Evolutionary conservation across 106 monocot genomes (phyloP).

Genomic region (Triglochin maritima): DNA sequence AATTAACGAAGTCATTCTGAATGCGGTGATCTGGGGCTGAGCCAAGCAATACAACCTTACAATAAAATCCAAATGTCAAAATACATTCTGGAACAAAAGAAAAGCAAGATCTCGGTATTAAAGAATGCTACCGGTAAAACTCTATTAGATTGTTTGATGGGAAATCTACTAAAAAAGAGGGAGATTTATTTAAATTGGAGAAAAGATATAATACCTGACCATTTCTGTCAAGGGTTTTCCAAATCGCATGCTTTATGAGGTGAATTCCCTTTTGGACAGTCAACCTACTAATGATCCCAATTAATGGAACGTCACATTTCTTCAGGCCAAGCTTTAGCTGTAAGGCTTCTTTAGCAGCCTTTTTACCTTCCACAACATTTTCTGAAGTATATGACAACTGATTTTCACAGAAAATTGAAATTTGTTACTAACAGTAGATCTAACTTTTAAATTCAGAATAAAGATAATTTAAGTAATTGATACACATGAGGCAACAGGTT

Average conservation of each 20-base stretch:
- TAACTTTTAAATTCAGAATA: background rate
- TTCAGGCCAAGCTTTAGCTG: slow-evolving; percentile 77
- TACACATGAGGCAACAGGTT: background rate
- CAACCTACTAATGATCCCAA: slow-evolving; percentile 88
- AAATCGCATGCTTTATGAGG: slow-evolving; percentile 94
- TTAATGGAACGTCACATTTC: slow-evolving; percentile 54
- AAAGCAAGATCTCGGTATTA: background rate
- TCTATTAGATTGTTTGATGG: no score
- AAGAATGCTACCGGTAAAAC: no score
- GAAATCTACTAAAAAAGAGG: background rate
- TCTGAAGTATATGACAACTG: slow-evolving; percentile 88
- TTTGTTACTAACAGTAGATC: background rate
- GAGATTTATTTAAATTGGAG: background rate
- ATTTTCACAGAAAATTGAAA: slow-evolving; percentile 5
- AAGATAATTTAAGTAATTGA: background rate
- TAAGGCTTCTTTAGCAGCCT: slow-evolving; percentile 70
- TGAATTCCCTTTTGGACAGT: slow-evolving; percentile 97
- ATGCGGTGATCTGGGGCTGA: slow-evolving; percentile 91
- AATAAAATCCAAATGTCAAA: background rate
- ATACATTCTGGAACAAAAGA: background rate
- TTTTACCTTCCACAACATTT: slow-evolving; percentile 85
- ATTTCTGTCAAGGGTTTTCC: slow-evolving; percentile 49
- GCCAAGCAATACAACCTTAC: slow-evolving; percentile 86
- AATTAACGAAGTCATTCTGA: slow-evolving; percentile 76
- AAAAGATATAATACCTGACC: slow-evolving; percentile 51